These are phyloP conservation scores for Blumeria hordei DNA, from an alignment of 2,329 filamentous ascomycete species.

Conservation along the genomic window DNA sequence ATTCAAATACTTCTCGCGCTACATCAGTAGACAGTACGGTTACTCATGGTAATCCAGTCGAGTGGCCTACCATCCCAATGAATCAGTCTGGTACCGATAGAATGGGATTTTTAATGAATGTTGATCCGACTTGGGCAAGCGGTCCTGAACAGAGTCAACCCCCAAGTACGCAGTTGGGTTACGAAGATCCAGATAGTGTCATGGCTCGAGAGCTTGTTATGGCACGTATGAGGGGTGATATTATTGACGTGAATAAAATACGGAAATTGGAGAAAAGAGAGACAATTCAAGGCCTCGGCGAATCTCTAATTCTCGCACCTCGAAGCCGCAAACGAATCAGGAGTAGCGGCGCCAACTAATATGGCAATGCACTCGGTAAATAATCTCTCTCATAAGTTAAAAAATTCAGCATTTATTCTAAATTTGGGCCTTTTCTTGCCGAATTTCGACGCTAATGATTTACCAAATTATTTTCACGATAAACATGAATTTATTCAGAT, in stretches of 20 bases:
- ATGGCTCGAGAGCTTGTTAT: slow-evolving; percentile 11
- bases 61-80: slow-evolving; percentile 7
- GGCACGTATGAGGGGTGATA: slow-evolving; percentile 14
- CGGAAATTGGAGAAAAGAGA: slow-evolving; percentile 6
- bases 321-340: not conserved
- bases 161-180: slow-evolving; percentile 13
- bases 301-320: not conserved
- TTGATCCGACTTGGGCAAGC: slow-evolving; percentile 3
- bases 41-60: slow-evolving; percentile 9
- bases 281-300: not conserved
- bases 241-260: slow-evolving; percentile 6
- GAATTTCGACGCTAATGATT: too few relatives aligned
- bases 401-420: too few relatives aligned
- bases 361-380: too few relatives aligned
- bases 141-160: slow-evolving; percentile 8
- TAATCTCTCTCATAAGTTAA: too few relatives aligned
- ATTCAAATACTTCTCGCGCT: slow-evolving; percentile 20
- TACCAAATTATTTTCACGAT: too few relatives aligned
- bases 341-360: not conserved
- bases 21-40: slow-evolving; percentile 19
- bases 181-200: slow-evolving; percentile 13
- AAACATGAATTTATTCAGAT: too few relatives aligned
- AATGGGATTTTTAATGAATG: slow-evolving; percentile 9
- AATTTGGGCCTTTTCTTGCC: too few relatives aligned
- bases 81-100: slow-evolving; percentile 6